Base-by-base conservation (phyloP, 257 asterid species). In the Osmanthus fragrans region DNA sequence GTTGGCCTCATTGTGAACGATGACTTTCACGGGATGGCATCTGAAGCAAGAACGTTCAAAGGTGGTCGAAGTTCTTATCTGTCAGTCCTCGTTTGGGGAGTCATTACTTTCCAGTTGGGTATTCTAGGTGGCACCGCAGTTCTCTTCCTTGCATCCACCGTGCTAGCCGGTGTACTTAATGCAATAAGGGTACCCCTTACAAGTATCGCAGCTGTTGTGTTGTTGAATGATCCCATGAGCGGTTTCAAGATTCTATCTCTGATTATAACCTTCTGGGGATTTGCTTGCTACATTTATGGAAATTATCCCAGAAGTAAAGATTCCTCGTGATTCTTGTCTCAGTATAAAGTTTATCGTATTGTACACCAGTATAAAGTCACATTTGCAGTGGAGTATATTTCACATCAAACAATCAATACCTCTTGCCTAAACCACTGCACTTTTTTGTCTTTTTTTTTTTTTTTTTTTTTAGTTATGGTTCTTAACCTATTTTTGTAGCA, bases 161-260 rank as follows among this genome's bases (percentile, higher is more conserved):
- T 94, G 76, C 71, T 94, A 16, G 97, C 99, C 0, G 97, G 99
- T 3, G 94, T 94, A 9, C 96, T 94, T n/a, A 94, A 94, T 71
- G 84, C 99, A 0, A 84, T 92, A 72, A 85, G 99, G 83, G 97
- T 94, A 21, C 97, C 99, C 0, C 66, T 94, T 18, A 94, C 97
- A 15, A 88, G 94, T 79, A 80, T 94, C 70, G 97, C 97, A 1
- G 99, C 97, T 1, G 96, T 94, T 27, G 70, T 85, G 49, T 66
- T 92, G 65, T 66, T 91, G 84, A 76, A 86, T 3, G 99, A 92
- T 47, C 97, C 97, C 2, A 92, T 92, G 99, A 94, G 97, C 25
- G 97, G 99, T 64, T 91, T 94, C 90, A 92, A 94, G 96, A 94
- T 92, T 65, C 56, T 92, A 25, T 91, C 97, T 36, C 27, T 94